Evolutionary conservation across 2,329 filamentous ascomycete genomes (phyloP).

Genomic region (Gyromitra esculenta): DNA sequence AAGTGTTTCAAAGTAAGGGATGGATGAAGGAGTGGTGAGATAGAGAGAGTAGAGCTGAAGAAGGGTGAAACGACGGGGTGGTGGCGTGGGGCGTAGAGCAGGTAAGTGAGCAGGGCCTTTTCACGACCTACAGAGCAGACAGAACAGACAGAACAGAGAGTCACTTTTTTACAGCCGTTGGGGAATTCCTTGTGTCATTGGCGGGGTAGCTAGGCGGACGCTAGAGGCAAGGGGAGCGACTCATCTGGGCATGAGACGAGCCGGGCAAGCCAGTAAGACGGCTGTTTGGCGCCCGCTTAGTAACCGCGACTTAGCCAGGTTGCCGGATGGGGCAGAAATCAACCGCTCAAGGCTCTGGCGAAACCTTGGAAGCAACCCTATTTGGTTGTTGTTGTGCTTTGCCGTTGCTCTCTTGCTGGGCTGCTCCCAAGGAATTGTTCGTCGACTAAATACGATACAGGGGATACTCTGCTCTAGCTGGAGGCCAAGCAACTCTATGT

Average conservation of each 20-base stretch:
- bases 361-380: background rate
- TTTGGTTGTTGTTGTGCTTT: background rate
- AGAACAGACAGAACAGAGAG: too few relatives aligned
- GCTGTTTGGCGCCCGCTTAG: constrained; percentile 36
- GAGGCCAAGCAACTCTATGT: too few relatives aligned
- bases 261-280: background rate
- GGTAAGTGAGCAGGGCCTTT: too few relatives aligned
- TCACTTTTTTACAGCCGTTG: constrained; percentile 4
- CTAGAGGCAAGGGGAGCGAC: constrained; percentile 1
- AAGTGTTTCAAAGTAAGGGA: constrained; percentile 34
- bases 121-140: background rate
- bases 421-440: too few relatives aligned
- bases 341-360: too few relatives aligned
- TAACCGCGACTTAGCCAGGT: background rate
- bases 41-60: constrained; percentile 6
- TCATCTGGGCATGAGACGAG: background rate
- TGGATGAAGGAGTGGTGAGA: constrained; percentile 5
- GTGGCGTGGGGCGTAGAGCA: background rate
- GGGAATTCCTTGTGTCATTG: constrained; percentile 16
- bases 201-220: constrained; percentile 32
- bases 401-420: background rate
- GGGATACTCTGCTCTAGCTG: background rate
- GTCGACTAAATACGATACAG: background rate
- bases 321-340: too few relatives aligned
- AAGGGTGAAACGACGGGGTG: constrained; percentile 22